These are phyloP conservation scores for Aspergillus unguis DNA, from an alignment of 2,329 filamentous ascomycete genomes.

Conservation along the genomic window DNA sequence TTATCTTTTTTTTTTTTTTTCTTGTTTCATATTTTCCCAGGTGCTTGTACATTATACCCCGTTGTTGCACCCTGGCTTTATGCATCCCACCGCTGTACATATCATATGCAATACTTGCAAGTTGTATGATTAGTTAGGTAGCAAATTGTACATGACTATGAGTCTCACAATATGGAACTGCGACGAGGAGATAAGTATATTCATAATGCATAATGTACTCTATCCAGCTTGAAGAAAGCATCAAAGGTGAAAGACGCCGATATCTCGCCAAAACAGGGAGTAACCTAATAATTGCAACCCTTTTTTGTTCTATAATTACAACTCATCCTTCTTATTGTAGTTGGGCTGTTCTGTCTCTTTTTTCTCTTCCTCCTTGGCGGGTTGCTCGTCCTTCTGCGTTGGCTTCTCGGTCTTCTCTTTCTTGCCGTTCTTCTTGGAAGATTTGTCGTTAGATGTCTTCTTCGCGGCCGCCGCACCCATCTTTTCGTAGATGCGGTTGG, in stretches of 20 bases:
- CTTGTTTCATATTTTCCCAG: background rate
- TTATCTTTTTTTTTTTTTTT: background rate
- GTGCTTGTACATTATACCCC: conserved; percentile 4
- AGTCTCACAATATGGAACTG: background rate
- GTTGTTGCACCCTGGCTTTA: background rate
- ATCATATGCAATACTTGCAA: background rate
- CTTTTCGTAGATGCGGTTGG: conserved; percentile 37
- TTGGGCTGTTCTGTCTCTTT: conserved; percentile 22
- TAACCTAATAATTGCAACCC: background rate
- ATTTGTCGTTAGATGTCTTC: conserved; percentile 19
- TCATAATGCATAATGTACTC: conserved; percentile 10
- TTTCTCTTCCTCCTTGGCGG: conserved; percentile 18
- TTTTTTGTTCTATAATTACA: conserved; percentile 19
- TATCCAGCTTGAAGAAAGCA: background rate
- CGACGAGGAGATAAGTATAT: background rate
- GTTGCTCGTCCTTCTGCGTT: conserved; percentile 13
- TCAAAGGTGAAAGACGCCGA: background rate
- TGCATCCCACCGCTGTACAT: background rate
- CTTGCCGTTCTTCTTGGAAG: conserved; percentile 25
- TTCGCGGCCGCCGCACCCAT: conserved; percentile 45
- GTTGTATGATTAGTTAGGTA: conserved; percentile 3
- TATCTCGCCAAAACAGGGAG: background rate
- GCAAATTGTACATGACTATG: background rate
- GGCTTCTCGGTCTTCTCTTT: conserved; percentile 28
- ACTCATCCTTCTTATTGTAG: conserved; percentile 32